Evolutionary conservation across 768 basidiomycete species (phyloP).

Genomic region (Cantharellus cinnabarinus): DNA sequence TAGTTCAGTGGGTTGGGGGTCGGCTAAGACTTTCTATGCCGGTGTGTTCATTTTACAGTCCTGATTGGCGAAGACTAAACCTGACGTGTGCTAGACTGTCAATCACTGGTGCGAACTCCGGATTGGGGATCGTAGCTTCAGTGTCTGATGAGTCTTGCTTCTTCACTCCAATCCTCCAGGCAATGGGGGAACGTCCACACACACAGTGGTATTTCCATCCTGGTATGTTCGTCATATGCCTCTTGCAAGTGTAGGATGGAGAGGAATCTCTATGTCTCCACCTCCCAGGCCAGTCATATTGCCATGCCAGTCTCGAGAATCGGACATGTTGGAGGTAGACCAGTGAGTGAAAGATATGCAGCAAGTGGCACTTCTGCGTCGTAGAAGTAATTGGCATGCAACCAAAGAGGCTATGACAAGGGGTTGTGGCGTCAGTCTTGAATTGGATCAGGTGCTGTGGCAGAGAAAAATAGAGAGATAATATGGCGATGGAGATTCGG

Average conservation of each 20-base stretch:
- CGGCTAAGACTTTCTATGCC: too few species aligned
- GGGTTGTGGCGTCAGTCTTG: conserved; percentile 75
- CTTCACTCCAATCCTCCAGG: conserved; percentile 17
- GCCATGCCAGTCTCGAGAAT: conserved; percentile 84
- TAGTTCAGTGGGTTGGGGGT: too few species aligned
- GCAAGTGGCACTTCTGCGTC: conserved; percentile 68
- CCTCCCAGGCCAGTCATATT: conserved; percentile 56
- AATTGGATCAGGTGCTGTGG: conserved; percentile 79
- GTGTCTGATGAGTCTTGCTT: conserved; percentile 12
- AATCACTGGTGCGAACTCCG: too few species aligned
- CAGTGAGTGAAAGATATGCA: conserved; percentile 54
- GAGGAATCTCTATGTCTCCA: neutral
- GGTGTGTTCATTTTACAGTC: too few species aligned
- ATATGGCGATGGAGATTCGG: conserved; percentile 64
- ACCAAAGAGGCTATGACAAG: conserved; percentile 79
- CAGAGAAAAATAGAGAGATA: conserved; percentile 70
- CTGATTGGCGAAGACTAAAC: too few species aligned
- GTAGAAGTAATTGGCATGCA: conserved; percentile 73
- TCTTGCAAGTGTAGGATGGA: conserved; percentile 81
- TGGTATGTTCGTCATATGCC: conserved; percentile 77
- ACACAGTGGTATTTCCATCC: conserved; percentile 29
- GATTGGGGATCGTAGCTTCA: conserved; percentile 14
- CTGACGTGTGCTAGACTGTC: too few species aligned
- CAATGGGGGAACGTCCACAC: conserved; percentile 20
- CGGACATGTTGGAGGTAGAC: conserved; percentile 30